These are phyloP conservation scores for Heliocybe sulcata DNA, from an alignment of 1,284 basidiomycete species.

Conservation along the genomic window DNA sequence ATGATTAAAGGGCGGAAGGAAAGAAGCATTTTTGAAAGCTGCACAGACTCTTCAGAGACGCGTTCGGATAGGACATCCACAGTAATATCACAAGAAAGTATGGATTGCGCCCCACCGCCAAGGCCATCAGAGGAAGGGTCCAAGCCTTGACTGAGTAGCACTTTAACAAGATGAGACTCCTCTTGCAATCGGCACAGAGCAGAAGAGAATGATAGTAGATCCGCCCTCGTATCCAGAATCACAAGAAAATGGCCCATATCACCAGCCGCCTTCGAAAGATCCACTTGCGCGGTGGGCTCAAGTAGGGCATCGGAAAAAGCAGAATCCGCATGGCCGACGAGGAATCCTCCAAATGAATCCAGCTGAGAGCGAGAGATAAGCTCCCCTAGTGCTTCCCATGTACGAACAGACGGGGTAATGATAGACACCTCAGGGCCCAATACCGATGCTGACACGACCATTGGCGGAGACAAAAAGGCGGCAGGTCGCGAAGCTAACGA, in stretches of 20 bases:
- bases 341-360: slow-evolving; percentile 11
- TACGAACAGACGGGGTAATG: slow-evolving; percentile 6
- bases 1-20: slow-evolving; percentile 21
- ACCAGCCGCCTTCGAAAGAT: not conserved
- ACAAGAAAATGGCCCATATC: not conserved
- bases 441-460: slow-evolving; percentile 25
- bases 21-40: slow-evolving; percentile 15
- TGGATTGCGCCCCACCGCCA: slow-evolving; percentile 9
- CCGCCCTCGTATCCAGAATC: slow-evolving; percentile 20
- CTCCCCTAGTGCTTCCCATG: slow-evolving; percentile 1
- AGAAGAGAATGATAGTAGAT: slow-evolving; percentile 32
- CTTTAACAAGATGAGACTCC: slow-evolving; percentile 25
- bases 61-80: slow-evolving; percentile 1
- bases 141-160: slow-evolving; percentile 19
- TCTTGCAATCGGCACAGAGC: slow-evolving; percentile 37
- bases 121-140: not conserved
- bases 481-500: not conserved
- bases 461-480: slow-evolving; percentile 1
- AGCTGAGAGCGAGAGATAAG: not conserved
- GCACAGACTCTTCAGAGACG: slow-evolving; percentile 11
- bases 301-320: slow-evolving; percentile 16
- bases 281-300: not conserved
- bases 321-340: slow-evolving; percentile 20
- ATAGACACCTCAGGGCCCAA: slow-evolving; percentile 37
- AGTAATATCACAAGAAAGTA: not conserved